Percentiles rank a stretch among this genome's conserved stretches.
Conservation (phyloP, 1,284 basidiomycete genomes). For the Naganishia sp. region DNA sequence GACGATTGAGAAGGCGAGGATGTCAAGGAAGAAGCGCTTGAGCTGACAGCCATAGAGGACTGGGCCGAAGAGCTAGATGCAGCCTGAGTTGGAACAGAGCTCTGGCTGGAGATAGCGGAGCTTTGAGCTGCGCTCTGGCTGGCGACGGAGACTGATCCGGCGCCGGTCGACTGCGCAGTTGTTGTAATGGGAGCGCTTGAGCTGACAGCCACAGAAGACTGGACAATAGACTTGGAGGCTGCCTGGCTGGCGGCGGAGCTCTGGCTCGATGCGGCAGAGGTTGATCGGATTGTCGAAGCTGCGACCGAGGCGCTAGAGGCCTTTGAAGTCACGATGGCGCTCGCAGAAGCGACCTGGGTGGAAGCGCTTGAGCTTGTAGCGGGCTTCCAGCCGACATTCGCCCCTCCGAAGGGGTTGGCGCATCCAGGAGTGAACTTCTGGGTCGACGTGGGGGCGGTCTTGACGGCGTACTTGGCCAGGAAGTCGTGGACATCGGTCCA, state of each 20-base stretch:
- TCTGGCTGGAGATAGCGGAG: too few species aligned
- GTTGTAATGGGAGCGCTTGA: not conserved
- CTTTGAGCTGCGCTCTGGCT: too few species aligned
- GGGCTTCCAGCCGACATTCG: constrained; percentile 10
- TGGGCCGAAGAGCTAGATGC: not conserved
- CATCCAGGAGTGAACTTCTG: constrained; percentile 35
- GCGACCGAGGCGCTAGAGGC: constrained; percentile 7
- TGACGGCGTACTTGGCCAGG: constrained; percentile 34
- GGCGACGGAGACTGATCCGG: not conserved
- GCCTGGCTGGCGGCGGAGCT: not conserved
- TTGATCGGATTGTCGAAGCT: not conserved
- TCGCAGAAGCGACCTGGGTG: not conserved
- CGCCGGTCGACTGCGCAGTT: not conserved
- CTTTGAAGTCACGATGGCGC: constrained; percentile 10
- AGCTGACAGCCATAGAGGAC: too few species aligned
- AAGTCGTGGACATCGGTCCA: constrained; percentile 37
- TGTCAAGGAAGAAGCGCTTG: too few species aligned
- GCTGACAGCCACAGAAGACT: not conserved
- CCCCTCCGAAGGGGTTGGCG: constrained; percentile 34
- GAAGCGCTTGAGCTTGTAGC: not conserved
- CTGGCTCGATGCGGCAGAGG: constrained; percentile 2
- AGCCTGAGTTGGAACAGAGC: not conserved
- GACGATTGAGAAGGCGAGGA: not conserved
- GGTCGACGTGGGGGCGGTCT: constrained; percentile 34
- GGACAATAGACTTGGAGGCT: not conserved